These are phyloP conservation scores for Kwoniella mangroviensis DNA, from an alignment of 768 basidiomycete species.

Conservation along the genomic window DNA sequence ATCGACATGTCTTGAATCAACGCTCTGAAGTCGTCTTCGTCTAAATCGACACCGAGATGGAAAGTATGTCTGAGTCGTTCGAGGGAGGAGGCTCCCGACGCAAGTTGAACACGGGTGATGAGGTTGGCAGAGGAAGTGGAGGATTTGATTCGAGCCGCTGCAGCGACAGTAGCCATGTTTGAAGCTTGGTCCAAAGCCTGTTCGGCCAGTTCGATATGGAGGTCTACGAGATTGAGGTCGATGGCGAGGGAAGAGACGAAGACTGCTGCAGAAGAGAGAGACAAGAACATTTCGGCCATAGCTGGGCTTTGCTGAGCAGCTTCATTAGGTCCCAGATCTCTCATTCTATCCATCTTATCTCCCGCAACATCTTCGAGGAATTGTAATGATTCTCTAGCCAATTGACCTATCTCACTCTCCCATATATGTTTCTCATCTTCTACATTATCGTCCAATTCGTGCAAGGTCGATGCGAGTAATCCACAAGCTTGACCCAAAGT, in stretches of 20 bases:
- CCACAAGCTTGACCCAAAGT: slow-evolving; percentile 47
- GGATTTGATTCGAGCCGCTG: slow-evolving; percentile 38
- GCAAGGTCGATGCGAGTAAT: slow-evolving; percentile 40
- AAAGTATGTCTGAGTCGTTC: slow-evolving; percentile 53
- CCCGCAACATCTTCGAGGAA: slow-evolving; percentile 49
- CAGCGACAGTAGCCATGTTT: slow-evolving; percentile 51
- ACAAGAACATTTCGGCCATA: slow-evolving; percentile 51
- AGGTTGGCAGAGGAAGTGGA: slow-evolving; percentile 46
- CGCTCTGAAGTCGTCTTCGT: slow-evolving; percentile 54
- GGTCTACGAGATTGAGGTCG: slow-evolving; percentile 43
- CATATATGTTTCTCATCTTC: slow-evolving; percentile 43
- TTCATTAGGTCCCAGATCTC: slow-evolving; percentile 25
- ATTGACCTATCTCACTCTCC: slow-evolving; percentile 47
- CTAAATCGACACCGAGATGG: slow-evolving; percentile 46
- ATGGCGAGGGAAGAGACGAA: slow-evolving; percentile 42
- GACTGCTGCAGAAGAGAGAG: slow-evolving; percentile 44
- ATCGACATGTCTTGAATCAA: slow-evolving; percentile 51
- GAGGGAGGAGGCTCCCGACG: slow-evolving; percentile 45
- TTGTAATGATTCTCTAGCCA: slow-evolving; percentile 51
- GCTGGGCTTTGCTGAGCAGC: slow-evolving; percentile 38
- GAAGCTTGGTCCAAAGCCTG: slow-evolving; percentile 56
- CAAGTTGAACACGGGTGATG: slow-evolving; percentile 53
- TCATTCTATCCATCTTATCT: slow-evolving; percentile 48
- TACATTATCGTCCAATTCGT: slow-evolving; percentile 45
- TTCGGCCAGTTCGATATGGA: slow-evolving; percentile 51